Evolutionary conservation across 139 green algal genomes (phyloP).

Genomic region (Mesostigma viride): DNA sequence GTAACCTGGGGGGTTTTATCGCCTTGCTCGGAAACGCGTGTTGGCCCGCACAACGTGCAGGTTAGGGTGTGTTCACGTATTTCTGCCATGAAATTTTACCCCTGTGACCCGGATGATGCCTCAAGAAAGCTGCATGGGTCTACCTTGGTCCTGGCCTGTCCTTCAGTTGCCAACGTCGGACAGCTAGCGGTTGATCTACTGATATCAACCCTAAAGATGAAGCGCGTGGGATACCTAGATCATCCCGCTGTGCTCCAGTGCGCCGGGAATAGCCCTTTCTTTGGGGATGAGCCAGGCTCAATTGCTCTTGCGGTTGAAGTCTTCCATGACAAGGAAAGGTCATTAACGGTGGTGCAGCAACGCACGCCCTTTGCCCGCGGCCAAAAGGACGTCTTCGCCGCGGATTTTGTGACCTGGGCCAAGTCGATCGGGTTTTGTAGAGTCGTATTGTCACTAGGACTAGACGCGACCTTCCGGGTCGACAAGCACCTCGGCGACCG

Average conservation of each 20-base stretch:
- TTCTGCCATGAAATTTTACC: too few species aligned
- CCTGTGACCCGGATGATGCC: too few species aligned
- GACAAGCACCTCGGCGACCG: too few species aligned
- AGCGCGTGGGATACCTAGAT: slow-evolving; percentile 34
- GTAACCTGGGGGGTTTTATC: too few species aligned
- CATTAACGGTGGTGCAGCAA: slow-evolving; percentile 55
- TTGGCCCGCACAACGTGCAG: too few species aligned
- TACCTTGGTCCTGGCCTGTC: too few species aligned
- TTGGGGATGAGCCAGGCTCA: neutral
- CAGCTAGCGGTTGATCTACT: slow-evolving; percentile 66
- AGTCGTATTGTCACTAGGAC: slow-evolving; percentile 23
- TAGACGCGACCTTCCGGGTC: too few species aligned
- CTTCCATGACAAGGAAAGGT: neutral
- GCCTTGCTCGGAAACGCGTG: too few species aligned
- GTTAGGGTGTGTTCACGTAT: too few species aligned
- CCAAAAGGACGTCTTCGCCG: slow-evolving; percentile 20
- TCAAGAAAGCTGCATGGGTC: too few species aligned
- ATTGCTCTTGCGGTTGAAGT: slow-evolving; percentile 10
- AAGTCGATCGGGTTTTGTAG: slow-evolving; percentile 14
- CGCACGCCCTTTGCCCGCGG: slow-evolving; percentile 33
- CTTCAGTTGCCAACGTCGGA: slow-evolving; percentile 50
- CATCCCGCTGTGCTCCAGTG: slow-evolving; percentile 46
- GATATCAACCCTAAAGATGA: slow-evolving; percentile 32
- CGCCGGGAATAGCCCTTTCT: slow-evolving; percentile 36
- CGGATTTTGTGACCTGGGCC: slow-evolving; percentile 39